These are phyloP conservation scores for Claviceps sp. DNA, from an alignment of 2,329 filamentous ascomycete genomes.

Conservation along the genomic window DNA sequence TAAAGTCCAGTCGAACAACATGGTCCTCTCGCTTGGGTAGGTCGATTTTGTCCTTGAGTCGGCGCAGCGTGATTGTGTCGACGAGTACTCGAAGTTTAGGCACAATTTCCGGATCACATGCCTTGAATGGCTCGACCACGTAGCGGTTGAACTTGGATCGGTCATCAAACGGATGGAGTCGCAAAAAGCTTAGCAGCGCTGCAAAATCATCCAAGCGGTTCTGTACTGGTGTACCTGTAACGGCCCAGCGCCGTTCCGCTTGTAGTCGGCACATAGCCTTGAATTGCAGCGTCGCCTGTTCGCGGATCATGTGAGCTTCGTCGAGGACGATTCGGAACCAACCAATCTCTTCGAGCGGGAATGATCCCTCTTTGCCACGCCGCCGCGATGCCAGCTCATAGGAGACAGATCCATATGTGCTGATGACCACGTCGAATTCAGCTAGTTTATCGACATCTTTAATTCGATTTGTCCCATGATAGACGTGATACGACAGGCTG, in stretches of 20 bases:
- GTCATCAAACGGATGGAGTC: slow-evolving; percentile 74
- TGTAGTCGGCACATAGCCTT: slow-evolving; percentile 71
- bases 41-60: slow-evolving; percentile 82
- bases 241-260: slow-evolving; percentile 79
- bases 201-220: slow-evolving; percentile 86
- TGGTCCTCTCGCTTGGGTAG: slow-evolving; percentile 62
- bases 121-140: slow-evolving; percentile 78
- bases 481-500: slow-evolving; percentile 61
- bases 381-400: slow-evolving; percentile 59
- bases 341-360: slow-evolving; percentile 62
- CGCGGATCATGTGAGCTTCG: slow-evolving; percentile 89
- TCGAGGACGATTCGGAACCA: slow-evolving; percentile 93
- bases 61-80: slow-evolving; percentile 84
- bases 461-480: slow-evolving; percentile 68
- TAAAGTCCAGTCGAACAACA: slow-evolving; percentile 63
- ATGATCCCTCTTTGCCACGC: slow-evolving; percentile 43
- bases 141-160: slow-evolving; percentile 60
- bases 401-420: slow-evolving; percentile 80
- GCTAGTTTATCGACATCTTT: slow-evolving; percentile 56
- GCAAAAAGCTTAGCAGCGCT: slow-evolving; percentile 73
- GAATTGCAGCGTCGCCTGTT: slow-evolving; percentile 67
- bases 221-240: slow-evolving; percentile 94
- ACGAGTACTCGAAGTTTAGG: slow-evolving; percentile 79
- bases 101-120: slow-evolving; percentile 70
- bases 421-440: slow-evolving; percentile 72